phyloP scores from a whole-genome alignment of 2,329 filamentous ascomycete species.

The Aspergillus sp. region DNA sequence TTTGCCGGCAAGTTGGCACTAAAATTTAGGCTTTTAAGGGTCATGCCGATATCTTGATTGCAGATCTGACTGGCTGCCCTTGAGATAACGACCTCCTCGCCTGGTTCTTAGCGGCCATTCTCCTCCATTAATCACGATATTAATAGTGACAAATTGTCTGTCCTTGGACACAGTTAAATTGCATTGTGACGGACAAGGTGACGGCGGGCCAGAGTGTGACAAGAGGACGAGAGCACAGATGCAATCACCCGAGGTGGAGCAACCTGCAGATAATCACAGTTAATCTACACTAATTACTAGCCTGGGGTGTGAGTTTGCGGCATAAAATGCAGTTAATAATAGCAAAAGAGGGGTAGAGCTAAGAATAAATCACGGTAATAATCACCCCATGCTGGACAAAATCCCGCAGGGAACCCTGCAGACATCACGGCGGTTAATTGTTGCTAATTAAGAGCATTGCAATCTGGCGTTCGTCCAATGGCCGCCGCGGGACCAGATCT shows the following conservation, averaged over 20 bases:
- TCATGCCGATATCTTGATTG: neutral
- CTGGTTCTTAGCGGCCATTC: neutral
- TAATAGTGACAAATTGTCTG: neutral
- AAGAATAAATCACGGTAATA: neutral
- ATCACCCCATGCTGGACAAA: neutral
- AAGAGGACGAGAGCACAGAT: slow-evolving; percentile 17
- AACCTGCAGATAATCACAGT: slow-evolving; percentile 6
- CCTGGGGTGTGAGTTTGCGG: neutral
- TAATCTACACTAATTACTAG: no score
- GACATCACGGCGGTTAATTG: neutral
- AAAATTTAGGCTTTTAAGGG: neutral
- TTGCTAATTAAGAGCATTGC: slow-evolving; percentile 1
- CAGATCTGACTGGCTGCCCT: neutral
- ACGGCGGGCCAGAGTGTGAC: slow-evolving; percentile 15
- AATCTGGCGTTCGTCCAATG: slow-evolving; percentile 21
- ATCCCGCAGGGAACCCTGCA: no score
- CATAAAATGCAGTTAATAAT: neutral
- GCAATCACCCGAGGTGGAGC: slow-evolving; percentile 9
- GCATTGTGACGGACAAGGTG: slow-evolving; percentile 2
- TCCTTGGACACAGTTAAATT: neutral
- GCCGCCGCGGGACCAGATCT: slow-evolving; percentile 16
- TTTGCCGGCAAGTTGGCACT: neutral
- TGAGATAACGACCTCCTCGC: neutral
- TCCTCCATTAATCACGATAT: neutral
- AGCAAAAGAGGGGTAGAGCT: neutral